These are phyloP conservation scores for Astragalus membranaceus DNA, from an alignment of 306 rosid genomes.

Conservation along the genomic window DNA sequence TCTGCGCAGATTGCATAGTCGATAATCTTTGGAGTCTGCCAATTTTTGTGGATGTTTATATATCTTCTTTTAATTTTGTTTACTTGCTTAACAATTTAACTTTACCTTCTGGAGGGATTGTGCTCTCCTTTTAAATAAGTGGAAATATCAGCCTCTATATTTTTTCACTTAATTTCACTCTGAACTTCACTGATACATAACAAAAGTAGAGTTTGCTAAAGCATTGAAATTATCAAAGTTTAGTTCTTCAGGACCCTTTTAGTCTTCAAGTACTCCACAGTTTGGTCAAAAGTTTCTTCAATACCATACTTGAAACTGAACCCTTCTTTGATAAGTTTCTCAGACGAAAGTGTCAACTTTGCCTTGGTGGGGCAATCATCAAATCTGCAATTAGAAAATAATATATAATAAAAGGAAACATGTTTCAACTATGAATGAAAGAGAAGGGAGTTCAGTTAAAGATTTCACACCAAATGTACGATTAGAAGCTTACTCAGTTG, in stretches of 20 bases:
- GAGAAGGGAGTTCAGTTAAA: not conserved
- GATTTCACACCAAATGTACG: not conserved
- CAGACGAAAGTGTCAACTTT: slow-evolving; percentile 53
- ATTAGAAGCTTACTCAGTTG: slow-evolving; percentile 58
- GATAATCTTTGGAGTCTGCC: not conserved
- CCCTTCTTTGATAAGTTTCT: slow-evolving; percentile 71
- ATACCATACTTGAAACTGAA: slow-evolving; percentile 58
- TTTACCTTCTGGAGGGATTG: not conserved
- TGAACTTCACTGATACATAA: not conserved
- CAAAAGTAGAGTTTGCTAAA: not conserved
- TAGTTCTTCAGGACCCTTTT: slow-evolving; percentile 46
- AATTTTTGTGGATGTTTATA: not conserved
- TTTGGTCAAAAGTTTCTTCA: slow-evolving; percentile 56
- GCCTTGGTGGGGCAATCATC: slow-evolving; percentile 52
- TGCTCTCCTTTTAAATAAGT: not conserved
- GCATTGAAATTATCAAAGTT: not conserved
- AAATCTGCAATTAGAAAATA: slow-evolving; percentile 44
- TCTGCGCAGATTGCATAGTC: slow-evolving; percentile 24
- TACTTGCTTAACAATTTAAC: not conserved
- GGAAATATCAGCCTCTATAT: not conserved
- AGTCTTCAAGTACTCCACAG: slow-evolving; percentile 59
- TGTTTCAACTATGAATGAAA: not conserved
- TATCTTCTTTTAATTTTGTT: not conserved
- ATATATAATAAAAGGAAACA: not conserved
- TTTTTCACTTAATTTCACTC: not conserved